A percentile compares a stretch with the other conserved stretches of the same genome.
Evolutionary conservation across 1,284 basidiomycete species (phyloP).

Genomic region (Afroboletus lepidellus): DNA sequence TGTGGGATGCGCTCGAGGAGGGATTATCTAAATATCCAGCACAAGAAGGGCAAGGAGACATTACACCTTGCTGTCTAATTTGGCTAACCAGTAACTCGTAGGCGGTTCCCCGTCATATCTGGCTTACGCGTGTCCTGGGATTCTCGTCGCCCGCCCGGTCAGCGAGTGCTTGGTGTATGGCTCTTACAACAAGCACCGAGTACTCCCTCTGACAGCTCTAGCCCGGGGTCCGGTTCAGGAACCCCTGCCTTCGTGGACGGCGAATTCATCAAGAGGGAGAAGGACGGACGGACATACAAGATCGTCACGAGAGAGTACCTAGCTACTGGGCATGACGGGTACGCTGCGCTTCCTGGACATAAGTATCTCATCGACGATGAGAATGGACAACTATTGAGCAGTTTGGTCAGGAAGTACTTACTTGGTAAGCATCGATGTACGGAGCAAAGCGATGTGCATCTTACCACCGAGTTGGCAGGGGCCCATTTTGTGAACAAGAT

Average conservation of each 20-base stretch:
- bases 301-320: conserved; percentile 79
- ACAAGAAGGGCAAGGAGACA: conserved; percentile 74
- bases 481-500: conserved; percentile 67
- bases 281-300: conserved; percentile 63
- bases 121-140: conserved; percentile 91
- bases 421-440: conserved; percentile 54
- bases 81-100: conserved; percentile 30
- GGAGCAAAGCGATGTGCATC: neutral
- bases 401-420: conserved; percentile 82
- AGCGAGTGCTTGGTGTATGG: conserved; percentile 73
- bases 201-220: conserved; percentile 37
- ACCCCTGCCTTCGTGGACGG: conserved; percentile 45
- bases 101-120: conserved; percentile 86
- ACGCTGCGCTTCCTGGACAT: conserved; percentile 63
- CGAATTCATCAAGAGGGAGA: conserved; percentile 54
- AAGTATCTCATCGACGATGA: conserved; percentile 83
- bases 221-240: conserved; percentile 38
- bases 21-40: conserved; percentile 81
- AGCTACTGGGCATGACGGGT: conserved; percentile 83
- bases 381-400: conserved; percentile 77
- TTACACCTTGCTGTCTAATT: neutral
- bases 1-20: conserved; percentile 83
- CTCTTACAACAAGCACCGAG: conserved; percentile 51
- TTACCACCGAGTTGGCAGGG: conserved; percentile 39
- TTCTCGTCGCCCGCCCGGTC: conserved; percentile 66